Percentiles rank a stretch among this genome's conserved stretches.
Conservation (phyloP, 1,139 yeast species). For the Saccharomyces hybrid region DNA sequence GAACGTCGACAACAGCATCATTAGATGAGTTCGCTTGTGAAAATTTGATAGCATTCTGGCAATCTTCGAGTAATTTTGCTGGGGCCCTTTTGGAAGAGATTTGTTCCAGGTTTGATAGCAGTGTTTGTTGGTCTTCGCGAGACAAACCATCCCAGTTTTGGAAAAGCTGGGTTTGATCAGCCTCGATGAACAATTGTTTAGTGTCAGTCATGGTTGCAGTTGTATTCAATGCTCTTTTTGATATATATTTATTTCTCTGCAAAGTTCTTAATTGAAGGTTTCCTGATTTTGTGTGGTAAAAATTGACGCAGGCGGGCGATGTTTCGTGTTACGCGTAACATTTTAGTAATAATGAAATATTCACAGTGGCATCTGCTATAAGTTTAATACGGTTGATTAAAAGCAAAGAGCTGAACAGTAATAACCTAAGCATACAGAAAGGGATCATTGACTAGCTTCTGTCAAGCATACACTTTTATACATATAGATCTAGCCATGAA, state of each 20-base stretch:
- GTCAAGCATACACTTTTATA: neutral
- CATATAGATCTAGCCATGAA: neutral
- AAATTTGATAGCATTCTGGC: constrained; percentile 21
- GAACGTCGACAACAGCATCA: constrained; percentile 8
- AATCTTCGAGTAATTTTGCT: constrained; percentile 16
- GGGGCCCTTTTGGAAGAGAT: constrained; percentile 18
- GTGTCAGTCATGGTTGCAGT: constrained; percentile 9
- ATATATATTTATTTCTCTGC: neutral
- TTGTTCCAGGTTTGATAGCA: constrained; percentile 15
- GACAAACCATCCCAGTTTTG: constrained; percentile 17
- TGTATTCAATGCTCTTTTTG: neutral
- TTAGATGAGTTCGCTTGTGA: constrained; percentile 10
- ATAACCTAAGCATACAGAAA: neutral
- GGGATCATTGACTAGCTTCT: neutral
- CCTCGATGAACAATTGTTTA: constrained; percentile 15
- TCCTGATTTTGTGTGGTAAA: neutral
- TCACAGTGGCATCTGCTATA: neutral
- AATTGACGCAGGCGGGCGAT: neutral
- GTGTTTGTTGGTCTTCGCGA: constrained; percentile 12
- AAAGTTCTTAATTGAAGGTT: neutral
- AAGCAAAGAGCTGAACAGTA: neutral
- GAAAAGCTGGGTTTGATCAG: constrained; percentile 28
- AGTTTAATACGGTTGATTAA: too few relatives aligned
- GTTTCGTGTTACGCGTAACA: neutral
- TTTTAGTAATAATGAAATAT: neutral